A percentile compares a stretch with the other conserved stretches of the same genome.
These are phyloP conservation scores for Trypanosoma conorhini DNA, from an alignment of 208 protist genomes.

Conservation along the genomic window DNA sequence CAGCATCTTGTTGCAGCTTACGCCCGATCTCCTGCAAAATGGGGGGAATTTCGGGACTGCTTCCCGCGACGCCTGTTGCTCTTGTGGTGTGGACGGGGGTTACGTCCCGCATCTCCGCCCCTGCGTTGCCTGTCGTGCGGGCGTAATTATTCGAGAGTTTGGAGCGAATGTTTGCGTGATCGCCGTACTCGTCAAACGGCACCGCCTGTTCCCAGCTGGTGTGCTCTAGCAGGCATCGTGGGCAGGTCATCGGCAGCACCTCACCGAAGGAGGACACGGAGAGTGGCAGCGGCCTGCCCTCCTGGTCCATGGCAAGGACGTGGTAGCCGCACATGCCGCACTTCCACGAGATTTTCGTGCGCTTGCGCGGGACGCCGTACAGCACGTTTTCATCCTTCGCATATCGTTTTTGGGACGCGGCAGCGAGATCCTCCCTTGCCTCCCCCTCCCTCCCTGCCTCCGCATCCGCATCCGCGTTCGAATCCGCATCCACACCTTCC, in stretches of 20 bases:
- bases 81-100: neutral
- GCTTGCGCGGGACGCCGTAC: neutral
- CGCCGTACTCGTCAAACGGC: constrained; percentile 72
- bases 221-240: constrained; percentile 73
- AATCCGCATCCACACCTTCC: neutral
- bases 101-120: neutral
- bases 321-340: constrained; percentile 84
- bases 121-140: neutral
- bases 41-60: constrained; percentile 2
- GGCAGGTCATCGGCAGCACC: constrained; percentile 71
- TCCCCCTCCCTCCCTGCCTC: neutral
- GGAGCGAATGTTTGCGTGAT: constrained; percentile 77
- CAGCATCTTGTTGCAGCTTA: constrained; percentile 21
- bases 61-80: neutral
- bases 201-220: constrained; percentile 61
- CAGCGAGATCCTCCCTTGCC: neutral
- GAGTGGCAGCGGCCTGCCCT: constrained; percentile 68
- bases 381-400: neutral
- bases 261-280: constrained; percentile 64
- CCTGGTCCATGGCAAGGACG: constrained; percentile 80
- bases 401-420: neutral
- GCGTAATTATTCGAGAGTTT: constrained; percentile 75
- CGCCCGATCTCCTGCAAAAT: constrained; percentile 30
- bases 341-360: constrained; percentile 62
- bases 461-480: too few relatives aligned